Conservation (phyloP, 768 basidiomycete genomes). For the Favolaschia claudopus region DNA sequence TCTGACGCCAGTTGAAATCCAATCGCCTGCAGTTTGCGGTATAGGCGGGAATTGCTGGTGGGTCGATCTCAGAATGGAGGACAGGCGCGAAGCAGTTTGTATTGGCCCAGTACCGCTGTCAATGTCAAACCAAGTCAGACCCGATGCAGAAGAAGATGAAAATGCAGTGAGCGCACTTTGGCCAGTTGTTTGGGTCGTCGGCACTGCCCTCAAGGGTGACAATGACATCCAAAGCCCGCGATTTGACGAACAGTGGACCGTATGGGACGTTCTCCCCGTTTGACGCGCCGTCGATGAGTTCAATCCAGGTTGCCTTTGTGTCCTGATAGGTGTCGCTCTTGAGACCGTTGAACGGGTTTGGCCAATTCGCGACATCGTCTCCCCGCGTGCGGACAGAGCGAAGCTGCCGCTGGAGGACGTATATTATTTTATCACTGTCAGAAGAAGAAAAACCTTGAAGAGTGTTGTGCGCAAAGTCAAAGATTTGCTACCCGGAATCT, state of each 20-base stretch:
- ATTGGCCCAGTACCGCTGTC: conserved; percentile 62
- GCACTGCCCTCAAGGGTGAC: conserved; percentile 76
- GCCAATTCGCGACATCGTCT: conserved; percentile 75
- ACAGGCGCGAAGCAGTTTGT: conserved; percentile 51
- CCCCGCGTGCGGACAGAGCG: conserved; percentile 56
- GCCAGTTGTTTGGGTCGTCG: conserved; percentile 66
- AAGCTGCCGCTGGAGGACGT: conserved; percentile 57
- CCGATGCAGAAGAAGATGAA: background rate
- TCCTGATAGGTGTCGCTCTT: conserved; percentile 60
- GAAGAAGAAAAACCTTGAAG: conserved; percentile 46
- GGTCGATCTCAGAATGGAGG: conserved; percentile 50
- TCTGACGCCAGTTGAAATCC: conserved; percentile 68
- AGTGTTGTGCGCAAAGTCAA: conserved; percentile 53
- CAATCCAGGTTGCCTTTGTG: conserved; percentile 56
- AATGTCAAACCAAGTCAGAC: background rate
- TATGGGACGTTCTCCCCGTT: conserved; percentile 77
- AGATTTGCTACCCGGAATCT: conserved; percentile 49
- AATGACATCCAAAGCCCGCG: conserved; percentile 75
- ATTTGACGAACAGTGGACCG: conserved; percentile 73
- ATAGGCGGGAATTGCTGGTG: conserved; percentile 74
- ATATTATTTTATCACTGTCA: conserved; percentile 51
- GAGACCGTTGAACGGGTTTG: conserved; percentile 65
- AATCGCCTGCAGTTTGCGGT: conserved; percentile 57
- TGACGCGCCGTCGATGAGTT: conserved; percentile 76
- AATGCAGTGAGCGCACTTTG: conserved; percentile 64